A percentile compares a stretch with the other conserved stretches of the same genome.
Conservation (phyloP, 495 filamentous ascomycete species). For the Penicillium tannophilum region DNA sequence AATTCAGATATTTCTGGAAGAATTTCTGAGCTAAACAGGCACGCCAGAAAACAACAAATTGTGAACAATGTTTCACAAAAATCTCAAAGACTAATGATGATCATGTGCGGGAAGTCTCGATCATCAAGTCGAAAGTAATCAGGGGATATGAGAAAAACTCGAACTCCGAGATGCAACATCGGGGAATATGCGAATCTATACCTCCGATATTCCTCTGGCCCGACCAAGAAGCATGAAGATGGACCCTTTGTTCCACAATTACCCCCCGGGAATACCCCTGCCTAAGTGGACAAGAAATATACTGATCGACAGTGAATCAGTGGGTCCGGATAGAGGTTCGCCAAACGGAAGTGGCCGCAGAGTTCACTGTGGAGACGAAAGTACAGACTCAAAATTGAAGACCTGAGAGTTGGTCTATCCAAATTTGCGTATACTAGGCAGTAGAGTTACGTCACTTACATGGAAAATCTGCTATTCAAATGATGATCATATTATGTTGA, state of each 20-base stretch:
- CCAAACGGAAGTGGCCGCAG: background rate
- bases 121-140: background rate
- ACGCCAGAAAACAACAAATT: background rate
- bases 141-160: background rate
- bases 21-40: background rate
- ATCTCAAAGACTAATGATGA: background rate
- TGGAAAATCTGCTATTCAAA: background rate
- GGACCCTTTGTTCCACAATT: background rate
- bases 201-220: background rate
- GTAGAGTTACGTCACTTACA: background rate
- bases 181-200: background rate
- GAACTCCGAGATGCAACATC: background rate
- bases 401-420: background rate
- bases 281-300: background rate
- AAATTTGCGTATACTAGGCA: background rate
- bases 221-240: background rate
- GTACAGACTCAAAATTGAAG: background rate
- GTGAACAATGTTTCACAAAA: background rate
- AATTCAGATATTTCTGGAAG: background rate
- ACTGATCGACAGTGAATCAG: background rate
- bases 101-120: background rate
- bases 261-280: background rate
- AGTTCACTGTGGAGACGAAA: background rate
- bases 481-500: background rate
- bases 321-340: background rate